Base-by-base conservation (phyloP, 2,329 filamentous ascomycete genomes). In the Colletotrichum zoysiae region DNA sequence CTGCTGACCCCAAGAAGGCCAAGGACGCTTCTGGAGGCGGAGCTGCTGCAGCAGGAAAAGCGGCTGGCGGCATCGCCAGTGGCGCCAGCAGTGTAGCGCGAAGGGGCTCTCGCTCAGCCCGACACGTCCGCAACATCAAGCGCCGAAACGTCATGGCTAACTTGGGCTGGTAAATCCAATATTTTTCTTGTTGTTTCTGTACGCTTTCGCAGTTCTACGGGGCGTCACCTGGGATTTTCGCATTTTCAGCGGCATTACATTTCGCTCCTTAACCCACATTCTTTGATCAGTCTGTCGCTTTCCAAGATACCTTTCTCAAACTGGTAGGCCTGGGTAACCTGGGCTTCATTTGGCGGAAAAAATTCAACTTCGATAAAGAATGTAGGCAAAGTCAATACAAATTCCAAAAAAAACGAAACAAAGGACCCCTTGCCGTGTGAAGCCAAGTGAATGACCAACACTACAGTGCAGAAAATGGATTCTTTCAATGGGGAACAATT, bases 131-230 rank as follows among this genome's bases (percentile, higher is more conserved):
- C 16, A 58, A 55, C 14, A 48, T 63, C 23, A 71, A 71, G 53
- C 46, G 69, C 8, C 69, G 69, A 33, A 60, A 64, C n/a, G 30
- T 60, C 18, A 55, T 68, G 65, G 55, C 53, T 9, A 64, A 71
- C 8, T 59, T 50, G 46, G 65, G 23, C n/a, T 71, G 65, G 48
- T 71, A 46, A 46, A 64, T 64, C 53, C 48, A 0, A 1, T 5
- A 44, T 33, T 44, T 3, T 18, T 7, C 12, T 64, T 23, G 5
- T 11, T 18, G 4, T 8, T 20, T 1, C 33, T 20, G 14, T 51
- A 3, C 23, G 11, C 7, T 46, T 30, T 51, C 33, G 33, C 11
- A 44, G 56, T 44, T 33, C 9, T n/a, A 26, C 55, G 53, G 38
- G 57, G 40, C 57, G 23, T 12, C 26, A 48, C 50, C 30, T 33